A percentile compares a stretch with the other conserved stretches of the same genome.
phyloP scores from a whole-genome alignment of 345 rosid species.

The Moricandia moricandioides region DNA sequence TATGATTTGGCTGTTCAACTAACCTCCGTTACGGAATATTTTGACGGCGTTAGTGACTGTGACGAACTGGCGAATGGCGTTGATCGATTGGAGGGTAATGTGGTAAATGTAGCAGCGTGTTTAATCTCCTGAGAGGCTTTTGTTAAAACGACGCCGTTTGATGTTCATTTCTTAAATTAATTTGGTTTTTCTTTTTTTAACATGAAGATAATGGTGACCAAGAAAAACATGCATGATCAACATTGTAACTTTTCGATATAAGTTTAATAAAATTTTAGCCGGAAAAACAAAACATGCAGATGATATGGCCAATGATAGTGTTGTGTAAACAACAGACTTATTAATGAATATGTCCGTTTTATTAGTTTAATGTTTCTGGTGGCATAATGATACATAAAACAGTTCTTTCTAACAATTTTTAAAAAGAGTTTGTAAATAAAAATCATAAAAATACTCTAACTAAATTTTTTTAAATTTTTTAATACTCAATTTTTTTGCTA shows the following conservation, averaged over 20 bases:
- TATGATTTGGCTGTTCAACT: not conserved
- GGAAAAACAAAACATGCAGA: not conserved
- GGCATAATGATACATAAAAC: not conserved
- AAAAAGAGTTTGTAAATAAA: not conserved
- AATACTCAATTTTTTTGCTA: too few relatives aligned
- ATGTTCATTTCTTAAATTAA: not conserved
- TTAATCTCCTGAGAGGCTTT: not conserved
- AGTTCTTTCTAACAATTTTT: not conserved
- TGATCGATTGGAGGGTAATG: not conserved
- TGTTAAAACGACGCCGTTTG: not conserved
- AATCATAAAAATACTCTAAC: too few relatives aligned
- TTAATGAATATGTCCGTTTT: not conserved
- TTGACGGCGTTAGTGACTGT: conserved; percentile 28
- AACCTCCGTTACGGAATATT: conserved; percentile 12
- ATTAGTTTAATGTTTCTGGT: not conserved
- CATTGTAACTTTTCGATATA: too few relatives aligned
- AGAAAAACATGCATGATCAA: too few relatives aligned
- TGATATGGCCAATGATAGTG: not conserved
- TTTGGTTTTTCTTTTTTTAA: not conserved
- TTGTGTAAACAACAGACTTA: not conserved
- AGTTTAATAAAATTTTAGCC: too few relatives aligned
- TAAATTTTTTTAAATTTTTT: too few relatives aligned
- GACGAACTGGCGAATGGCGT: not conserved
- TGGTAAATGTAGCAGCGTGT: not conserved
- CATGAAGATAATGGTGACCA: too few relatives aligned